Evolutionary conservation across 2,329 filamentous ascomycete genomes (phyloP).

Genomic region (Fusarium sterilihyphosum): DNA sequence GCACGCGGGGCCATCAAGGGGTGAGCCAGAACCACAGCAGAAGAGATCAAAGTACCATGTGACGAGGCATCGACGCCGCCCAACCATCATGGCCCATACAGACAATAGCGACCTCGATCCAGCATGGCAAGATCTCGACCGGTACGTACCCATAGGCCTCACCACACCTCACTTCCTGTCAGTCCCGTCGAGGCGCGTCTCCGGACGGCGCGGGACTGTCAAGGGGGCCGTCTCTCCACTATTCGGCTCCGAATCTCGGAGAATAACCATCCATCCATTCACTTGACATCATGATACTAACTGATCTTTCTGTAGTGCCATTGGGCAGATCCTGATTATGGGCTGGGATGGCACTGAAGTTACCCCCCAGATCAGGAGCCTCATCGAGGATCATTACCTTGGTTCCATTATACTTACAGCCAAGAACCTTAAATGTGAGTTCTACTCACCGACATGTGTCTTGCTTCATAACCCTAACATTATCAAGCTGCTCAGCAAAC

Average conservation of each 20-base stretch:
- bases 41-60: slow-evolving; percentile 41
- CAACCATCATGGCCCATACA: slow-evolving; percentile 50
- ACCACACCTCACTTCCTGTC: slow-evolving; percentile 5
- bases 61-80: slow-evolving; percentile 39
- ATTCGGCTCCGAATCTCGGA: slow-evolving; percentile 33
- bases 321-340: slow-evolving; percentile 84
- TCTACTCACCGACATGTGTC: background rate
- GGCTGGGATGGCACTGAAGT: slow-evolving; percentile 87
- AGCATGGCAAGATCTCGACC: slow-evolving; percentile 80
- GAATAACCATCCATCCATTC: background rate
- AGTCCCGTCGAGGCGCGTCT: slow-evolving; percentile 3
- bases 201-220: background rate
- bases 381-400: slow-evolving; percentile 86
- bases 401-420: slow-evolving; percentile 87
- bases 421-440: slow-evolving; percentile 84
- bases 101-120: slow-evolving; percentile 58
- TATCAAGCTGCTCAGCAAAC: slow-evolving; percentile 86
- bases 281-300: slow-evolving; percentile 31
- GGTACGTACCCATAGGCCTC: slow-evolving; percentile 62
- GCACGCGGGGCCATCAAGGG: slow-evolving; percentile 38
- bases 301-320: slow-evolving; percentile 60
- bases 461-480: slow-evolving; percentile 42
- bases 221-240: slow-evolving; percentile 29
- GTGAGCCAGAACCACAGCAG: slow-evolving; percentile 22
- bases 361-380: slow-evolving; percentile 81